Percentiles rank a stretch among this genome's conserved stretches.
Conservation (phyloP, 2,329 filamentous ascomycete species). For the Alternaria tenuissima region DNA sequence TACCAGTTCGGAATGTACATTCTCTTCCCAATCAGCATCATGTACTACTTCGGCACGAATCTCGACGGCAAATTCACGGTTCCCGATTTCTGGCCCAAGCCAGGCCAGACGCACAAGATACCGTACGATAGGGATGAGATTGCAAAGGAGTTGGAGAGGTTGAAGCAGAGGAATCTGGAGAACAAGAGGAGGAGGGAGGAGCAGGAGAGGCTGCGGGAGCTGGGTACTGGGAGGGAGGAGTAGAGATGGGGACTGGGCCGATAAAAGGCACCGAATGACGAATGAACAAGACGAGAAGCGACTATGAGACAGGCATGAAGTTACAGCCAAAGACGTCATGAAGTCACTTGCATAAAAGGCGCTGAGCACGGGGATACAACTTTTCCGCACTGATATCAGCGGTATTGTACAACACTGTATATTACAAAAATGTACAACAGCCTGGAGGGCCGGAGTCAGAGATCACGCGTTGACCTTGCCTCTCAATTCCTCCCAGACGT, state of each 20-base stretch:
- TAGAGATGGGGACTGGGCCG: slow-evolving; percentile 2
- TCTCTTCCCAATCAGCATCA: slow-evolving; percentile 97
- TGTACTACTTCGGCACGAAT: slow-evolving; percentile 99
- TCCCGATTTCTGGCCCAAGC: slow-evolving; percentile 90
- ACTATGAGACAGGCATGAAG: neutral
- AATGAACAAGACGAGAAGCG: neutral
- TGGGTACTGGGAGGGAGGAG: slow-evolving; percentile 26
- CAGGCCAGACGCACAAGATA: slow-evolving; percentile 77
- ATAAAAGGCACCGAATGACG: neutral
- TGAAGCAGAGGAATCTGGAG: slow-evolving; percentile 63
- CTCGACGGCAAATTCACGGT: slow-evolving; percentile 86
- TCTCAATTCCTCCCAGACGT: slow-evolving; percentile 50
- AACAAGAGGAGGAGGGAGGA: slow-evolving; percentile 59
- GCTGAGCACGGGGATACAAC: slow-evolving; percentile 25
- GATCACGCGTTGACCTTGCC: slow-evolving; percentile 47
- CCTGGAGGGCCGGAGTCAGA: neutral
- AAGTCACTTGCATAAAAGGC: slow-evolving; percentile 24
- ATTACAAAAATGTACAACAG: slow-evolving; percentile 1
- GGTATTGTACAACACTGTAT: slow-evolving; percentile 26
- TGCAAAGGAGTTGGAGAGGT: slow-evolving; percentile 76
- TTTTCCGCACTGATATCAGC: slow-evolving; percentile 40
- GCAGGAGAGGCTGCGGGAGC: slow-evolving; percentile 41
- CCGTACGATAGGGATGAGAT: slow-evolving; percentile 85
- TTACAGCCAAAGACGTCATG: neutral
- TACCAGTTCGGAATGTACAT: slow-evolving; percentile 97